Conservation (phyloP, 2,329 filamentous ascomycete species). For the Cordyceps pruinosa region DNA sequence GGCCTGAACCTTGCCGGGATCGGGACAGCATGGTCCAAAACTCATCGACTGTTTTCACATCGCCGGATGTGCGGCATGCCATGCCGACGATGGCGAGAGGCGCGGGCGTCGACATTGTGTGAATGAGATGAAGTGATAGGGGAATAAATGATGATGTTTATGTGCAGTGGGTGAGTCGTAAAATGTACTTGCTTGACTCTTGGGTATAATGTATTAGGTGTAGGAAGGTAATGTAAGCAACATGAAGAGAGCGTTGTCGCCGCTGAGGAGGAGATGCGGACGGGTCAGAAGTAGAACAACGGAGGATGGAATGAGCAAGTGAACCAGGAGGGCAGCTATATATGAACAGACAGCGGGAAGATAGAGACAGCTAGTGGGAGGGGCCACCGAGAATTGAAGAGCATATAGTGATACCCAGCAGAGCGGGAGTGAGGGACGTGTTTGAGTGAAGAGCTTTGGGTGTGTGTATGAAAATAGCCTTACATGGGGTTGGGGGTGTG, state of each 20-base stretch:
- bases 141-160: not conserved
- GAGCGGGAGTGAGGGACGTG: not conserved
- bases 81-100: slow-evolving; percentile 43
- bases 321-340: slow-evolving; percentile 7
- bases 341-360: not conserved
- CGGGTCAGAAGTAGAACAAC: not conserved
- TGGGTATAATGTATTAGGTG: slow-evolving; percentile 5
- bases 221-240: not conserved
- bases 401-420: no score
- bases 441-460: not conserved
- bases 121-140: not conserved
- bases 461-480: not conserved
- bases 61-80: slow-evolving; percentile 39
- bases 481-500: not conserved
- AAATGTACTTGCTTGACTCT: slow-evolving; percentile 8
- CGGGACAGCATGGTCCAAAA: slow-evolving; percentile 39
- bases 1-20: slow-evolving; percentile 33
- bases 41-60: slow-evolving; percentile 33
- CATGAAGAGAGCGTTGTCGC: not conserved
- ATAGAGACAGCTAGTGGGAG: not conserved
- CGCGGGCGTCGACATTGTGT: slow-evolving; percentile 1
- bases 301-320: not conserved
- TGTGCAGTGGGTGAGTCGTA: not conserved
- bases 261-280: not conserved
- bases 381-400: not conserved